phyloP scores from a whole-genome alignment of 495 filamentous ascomycete species.

The Staphylotrichum tortipilum region DNA sequence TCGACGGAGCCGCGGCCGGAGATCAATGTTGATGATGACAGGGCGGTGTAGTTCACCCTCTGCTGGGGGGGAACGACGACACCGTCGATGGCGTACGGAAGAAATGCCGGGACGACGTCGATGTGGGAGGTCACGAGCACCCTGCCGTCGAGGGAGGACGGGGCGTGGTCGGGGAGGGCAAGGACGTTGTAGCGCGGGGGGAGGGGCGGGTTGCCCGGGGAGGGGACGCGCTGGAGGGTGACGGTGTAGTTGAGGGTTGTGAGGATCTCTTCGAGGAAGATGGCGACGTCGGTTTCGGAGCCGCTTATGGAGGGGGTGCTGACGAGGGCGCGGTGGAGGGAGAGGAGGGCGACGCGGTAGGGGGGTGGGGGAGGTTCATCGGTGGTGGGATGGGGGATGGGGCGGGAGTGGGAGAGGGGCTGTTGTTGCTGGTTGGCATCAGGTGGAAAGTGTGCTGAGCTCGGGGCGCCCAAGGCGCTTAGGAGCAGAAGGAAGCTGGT shows the following conservation, averaged over 20 bases:
- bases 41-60: slow-evolving; percentile 25
- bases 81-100: slow-evolving; percentile 47
- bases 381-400: not conserved
- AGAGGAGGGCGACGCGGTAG: slow-evolving; percentile 49
- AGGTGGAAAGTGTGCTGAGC: not conserved
- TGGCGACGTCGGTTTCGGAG: slow-evolving; percentile 59
- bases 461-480: not conserved
- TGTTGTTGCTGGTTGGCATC: not conserved
- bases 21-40: slow-evolving; percentile 17
- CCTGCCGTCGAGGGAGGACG: slow-evolving; percentile 31
- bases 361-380: slow-evolving; percentile 22
- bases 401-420: not conserved
- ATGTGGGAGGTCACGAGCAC: slow-evolving; percentile 70
- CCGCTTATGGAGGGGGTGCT: slow-evolving; percentile 67
- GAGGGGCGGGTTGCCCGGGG: slow-evolving; percentile 15
- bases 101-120: slow-evolving; percentile 63
- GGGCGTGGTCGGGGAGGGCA: slow-evolving; percentile 49
- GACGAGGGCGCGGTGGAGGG: slow-evolving; percentile 69
- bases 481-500: slow-evolving; percentile 6
- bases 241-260: slow-evolving; percentile 30
- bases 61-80: slow-evolving; percentile 14
- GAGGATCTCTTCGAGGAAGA: slow-evolving; percentile 65
- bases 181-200: slow-evolving; percentile 60
- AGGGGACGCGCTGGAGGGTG: slow-evolving; percentile 58
- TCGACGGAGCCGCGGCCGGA: slow-evolving; percentile 80